Percentiles rank a stretch among this genome's conserved stretches.
phyloP scores from a whole-genome alignment of 2,329 filamentous ascomycete genomes.

The Clarireedia paspali region DNA sequence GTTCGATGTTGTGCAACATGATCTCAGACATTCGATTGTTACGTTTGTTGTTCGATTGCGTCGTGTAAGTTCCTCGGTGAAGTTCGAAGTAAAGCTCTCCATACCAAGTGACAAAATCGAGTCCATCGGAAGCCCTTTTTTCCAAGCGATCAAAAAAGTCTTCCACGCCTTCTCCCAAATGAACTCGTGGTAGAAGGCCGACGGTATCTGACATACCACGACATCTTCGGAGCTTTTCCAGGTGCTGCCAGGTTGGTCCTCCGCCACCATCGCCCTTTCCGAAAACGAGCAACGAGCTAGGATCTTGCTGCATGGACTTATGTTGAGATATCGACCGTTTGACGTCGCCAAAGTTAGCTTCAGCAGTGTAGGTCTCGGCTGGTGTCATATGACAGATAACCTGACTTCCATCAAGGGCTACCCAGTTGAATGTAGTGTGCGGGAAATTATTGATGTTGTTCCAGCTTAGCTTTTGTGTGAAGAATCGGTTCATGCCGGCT shows the following conservation, averaged over 20 bases:
- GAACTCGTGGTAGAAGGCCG: conserved; percentile 75
- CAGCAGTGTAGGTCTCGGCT: conserved; percentile 88
- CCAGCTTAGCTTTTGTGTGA: conserved; percentile 98
- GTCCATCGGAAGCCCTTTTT: conserved; percentile 54
- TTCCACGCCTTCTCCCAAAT: conserved; percentile 84
- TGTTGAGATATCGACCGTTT: conserved; percentile 84
- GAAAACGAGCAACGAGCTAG: conserved; percentile 84
- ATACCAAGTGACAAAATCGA: conserved; percentile 88
- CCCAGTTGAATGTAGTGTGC: conserved; percentile 98
- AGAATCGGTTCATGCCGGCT: conserved; percentile 93
- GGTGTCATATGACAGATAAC: conserved; percentile 98
- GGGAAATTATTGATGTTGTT: conserved; percentile 99
- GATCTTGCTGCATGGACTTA: conserved; percentile 91
- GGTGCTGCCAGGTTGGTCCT: conserved; percentile 85
- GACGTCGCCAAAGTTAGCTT: conserved; percentile 91
- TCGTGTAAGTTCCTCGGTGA: conserved; percentile 94
- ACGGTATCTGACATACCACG: conserved; percentile 85
- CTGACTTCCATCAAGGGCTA: conserved; percentile 88
- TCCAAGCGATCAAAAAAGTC: conserved; percentile 87
- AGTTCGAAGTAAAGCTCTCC: conserved; percentile 97
- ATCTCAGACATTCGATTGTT: conserved; percentile 86
- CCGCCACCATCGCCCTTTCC: conserved; percentile 96
- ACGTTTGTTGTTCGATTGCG: conserved; percentile 92
- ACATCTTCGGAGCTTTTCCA: conserved; percentile 90
- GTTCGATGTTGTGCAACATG: conserved; percentile 79